Base-by-base conservation (phyloP, 257 asterid genomes). In the Cinchona pubescens region DNA sequence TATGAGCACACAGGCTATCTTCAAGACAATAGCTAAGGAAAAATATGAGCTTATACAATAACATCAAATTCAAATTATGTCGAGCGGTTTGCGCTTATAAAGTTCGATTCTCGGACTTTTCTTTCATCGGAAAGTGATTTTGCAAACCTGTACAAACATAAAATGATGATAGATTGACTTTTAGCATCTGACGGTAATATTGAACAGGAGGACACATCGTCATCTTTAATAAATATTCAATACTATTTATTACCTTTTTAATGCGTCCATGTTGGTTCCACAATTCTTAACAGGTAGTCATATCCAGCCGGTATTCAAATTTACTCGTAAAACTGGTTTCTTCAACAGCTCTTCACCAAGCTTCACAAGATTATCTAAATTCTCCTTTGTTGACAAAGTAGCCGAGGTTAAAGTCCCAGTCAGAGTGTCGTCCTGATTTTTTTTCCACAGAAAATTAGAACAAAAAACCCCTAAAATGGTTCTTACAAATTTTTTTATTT, bases 201-300 rank as follows among this genome's bases (percentile, higher is more conserved):
- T n/a, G n/a, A n/a, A n/a, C n/a, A n/a, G 61, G 30, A 1, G 21
- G 61, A 55, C 30, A n/a, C 21, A 25, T n/a, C n/a, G n/a, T n/a
- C n/a, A n/a, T n/a, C n/a, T n/a, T n/a, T n/a, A n/a, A n/a, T n/a
- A n/a, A n/a, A n/a, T n/a, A n/a, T n/a, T n/a, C 14, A 32, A 25
- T 18, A 7, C 0, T 12, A 55, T 51, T 53, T 12, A 55, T 51
- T 53, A 79, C 92, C 79, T 83, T 76, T 70, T 78, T 46, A 90
- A 82, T 65, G 85, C 86, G 10, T 88, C 91, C 82, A 48, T 80
- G 74, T 90, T 90, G 37, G 89, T 85, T 67, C 85, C 93, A 43
- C 78, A 84, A 49, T 80, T 70, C 4, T 68, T 71, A 38, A 86
- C 58, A 16, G 90, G 82, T 62, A n/a, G n/a, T 87, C 90, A 78